Base-by-base conservation (phyloP, 2,329 filamentous ascomycete species). In the Colletotrichum nymphaeae region DNA sequence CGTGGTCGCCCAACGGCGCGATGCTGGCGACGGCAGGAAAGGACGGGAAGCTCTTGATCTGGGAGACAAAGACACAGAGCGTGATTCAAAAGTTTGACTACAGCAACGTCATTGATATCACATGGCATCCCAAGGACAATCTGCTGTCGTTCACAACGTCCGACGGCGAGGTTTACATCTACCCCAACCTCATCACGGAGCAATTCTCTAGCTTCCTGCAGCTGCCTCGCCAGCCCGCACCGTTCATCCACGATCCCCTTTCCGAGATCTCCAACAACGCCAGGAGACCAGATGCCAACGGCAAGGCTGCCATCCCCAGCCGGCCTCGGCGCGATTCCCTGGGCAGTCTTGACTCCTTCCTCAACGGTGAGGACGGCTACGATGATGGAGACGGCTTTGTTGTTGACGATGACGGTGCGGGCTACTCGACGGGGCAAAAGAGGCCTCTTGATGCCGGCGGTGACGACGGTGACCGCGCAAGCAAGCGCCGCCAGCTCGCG, bases 1-100 rank as follows among this genome's bases (percentile, higher is more conserved):
- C 94, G 46, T 99, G 97, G 97, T 98, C 96, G 16, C 95, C 95
- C 1, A 99, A 99, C 79, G 97, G 97, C 52, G 94, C 95, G 1
- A 87, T 99, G 78, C 87, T 99, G 26, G 95, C 92, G 11, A 91
- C 91, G 22, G 91, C 92, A 19, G 91, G 86, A 75, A 91, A 90
- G 76, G 92, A 93, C 78, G 88, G 89, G 77, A 94, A 91, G 79
- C 84, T 97, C 4, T 81, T 93, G 30, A 86, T 99, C 3, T 99
- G 97, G 97, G 95, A 98, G 79, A 93, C 94, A 1, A 95, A 93
- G 81, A 94, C 94, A 1, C 96, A 98, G 82, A 94, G 90, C 63
- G 88, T 97, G 42, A 84, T 98, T 68, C 92, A 93, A 72, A 92
- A 91, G 75, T 90, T 94, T 77, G 93, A 96, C 69, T 95, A 96